Evolutionary conservation across 148 eudicot genomes (phyloP), one percentile per base, ranked within the genome.

Genomic region (Spergularia bocconei): DNA sequence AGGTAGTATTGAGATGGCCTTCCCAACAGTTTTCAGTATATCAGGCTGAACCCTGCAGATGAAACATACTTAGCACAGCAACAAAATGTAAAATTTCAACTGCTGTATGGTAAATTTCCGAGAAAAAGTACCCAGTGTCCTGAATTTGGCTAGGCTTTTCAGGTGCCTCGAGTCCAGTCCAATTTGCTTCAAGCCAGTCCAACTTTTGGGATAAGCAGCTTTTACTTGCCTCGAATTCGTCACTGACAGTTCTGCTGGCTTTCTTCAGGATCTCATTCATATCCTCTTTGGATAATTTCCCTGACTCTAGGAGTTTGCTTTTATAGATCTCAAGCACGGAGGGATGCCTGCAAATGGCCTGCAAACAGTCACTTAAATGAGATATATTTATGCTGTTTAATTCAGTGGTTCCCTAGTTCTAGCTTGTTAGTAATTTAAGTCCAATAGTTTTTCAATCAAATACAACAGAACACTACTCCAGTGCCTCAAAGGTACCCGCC

Each of bases 121-220:
- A 29, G 36, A 29, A 50, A 68, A 63, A 77, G 29, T 82, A 93
- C 98, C 97, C 97, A 60, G 97, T 93, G 84, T 93, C 87, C 53
- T 93, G 89, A 50, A 88, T 81, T 15, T 29, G 36, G 36, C 91
- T 92, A n/a, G 95, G 77, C 81, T 91, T 95, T 77, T 87, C 93
- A 48, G 97, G 98, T 76, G 98, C 91, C 82, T 93, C 91, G 79
- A 85, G 88, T 25, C 95, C 98, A 14, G 85, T 68, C 98, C 98
- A 91, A 57, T 85, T 85, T 66, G 97, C 97, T 71, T 91, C 87
- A 74, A 93, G 97, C 98, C 98, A 93, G 79, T 93, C 98, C 84
- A 29, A 29, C 36, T 29, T 29, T 29, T 29, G 36, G 36, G 36
- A 29, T 29, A 29, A 29, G 36, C 36, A 29, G 36, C 89, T 84